Conservation (phyloP, 352 stramenopile genomes). For the Pythium myriotylum region DNA sequence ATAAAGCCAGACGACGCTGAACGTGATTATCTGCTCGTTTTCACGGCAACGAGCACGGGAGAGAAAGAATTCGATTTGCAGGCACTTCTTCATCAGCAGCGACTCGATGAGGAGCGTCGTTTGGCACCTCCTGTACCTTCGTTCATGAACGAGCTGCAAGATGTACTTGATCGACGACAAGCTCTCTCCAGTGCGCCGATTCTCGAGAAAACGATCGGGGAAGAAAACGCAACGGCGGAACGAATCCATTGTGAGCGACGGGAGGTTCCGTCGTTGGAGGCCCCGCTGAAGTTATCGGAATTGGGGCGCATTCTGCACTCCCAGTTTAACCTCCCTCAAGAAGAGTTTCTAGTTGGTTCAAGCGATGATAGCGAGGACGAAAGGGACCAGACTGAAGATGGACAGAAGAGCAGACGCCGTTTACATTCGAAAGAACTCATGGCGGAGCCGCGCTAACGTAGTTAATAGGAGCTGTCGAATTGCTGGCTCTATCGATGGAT, state of each 20-base stretch:
- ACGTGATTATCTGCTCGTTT: conserved; percentile 47
- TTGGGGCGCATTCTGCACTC: no score
- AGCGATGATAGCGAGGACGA: neutral
- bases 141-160: conserved; percentile 57
- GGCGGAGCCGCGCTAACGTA: conserved; percentile 67
- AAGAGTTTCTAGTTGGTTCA: no score
- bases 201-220: conserved; percentile 48
- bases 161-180: conserved; percentile 54
- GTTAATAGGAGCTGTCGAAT: conserved; percentile 59
- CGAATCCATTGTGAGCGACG: no score
- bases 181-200: conserved; percentile 26
- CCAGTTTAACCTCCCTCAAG: no score
- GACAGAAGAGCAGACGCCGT: no score
- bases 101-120: neutral
- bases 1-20: conserved; percentile 16
- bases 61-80: conserved; percentile 66
- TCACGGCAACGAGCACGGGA: conserved; percentile 75
- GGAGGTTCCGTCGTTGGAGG: no score
- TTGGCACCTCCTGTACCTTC: conserved; percentile 19
- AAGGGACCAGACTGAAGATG: no score
- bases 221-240: no score
- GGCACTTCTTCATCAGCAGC: conserved; percentile 38
- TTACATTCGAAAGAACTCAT: conserved; percentile 87
- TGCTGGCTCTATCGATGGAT: conserved; percentile 31
- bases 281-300: no score